Evolutionary conservation across 352 stramenopile genomes (phyloP).

Genomic region (Pythium chondricola): DNA sequence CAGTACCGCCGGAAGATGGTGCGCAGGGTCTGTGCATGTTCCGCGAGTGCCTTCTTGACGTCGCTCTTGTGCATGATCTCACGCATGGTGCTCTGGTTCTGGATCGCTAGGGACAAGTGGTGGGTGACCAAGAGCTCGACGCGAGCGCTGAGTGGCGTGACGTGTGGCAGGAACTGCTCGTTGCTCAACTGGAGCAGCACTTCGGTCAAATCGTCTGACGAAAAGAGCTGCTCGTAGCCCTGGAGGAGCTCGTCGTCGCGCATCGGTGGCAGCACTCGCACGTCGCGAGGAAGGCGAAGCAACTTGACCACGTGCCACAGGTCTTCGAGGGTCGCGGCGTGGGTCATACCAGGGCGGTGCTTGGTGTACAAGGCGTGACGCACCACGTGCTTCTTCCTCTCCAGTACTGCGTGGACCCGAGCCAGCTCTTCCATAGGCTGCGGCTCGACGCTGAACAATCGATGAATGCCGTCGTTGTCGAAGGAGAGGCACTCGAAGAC

Average conservation of each 20-base stretch:
- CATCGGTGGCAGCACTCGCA: constrained; percentile 48
- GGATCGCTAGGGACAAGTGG: constrained; percentile 40
- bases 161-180: constrained; percentile 61
- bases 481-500: constrained; percentile 58
- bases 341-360: constrained; percentile 25
- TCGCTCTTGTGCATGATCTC: constrained; percentile 45
- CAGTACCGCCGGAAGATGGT: constrained; percentile 74
- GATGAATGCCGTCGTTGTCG: constrained; percentile 42
- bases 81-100: constrained; percentile 52
- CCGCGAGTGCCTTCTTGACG: constrained; percentile 45
- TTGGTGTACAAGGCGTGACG: constrained; percentile 47
- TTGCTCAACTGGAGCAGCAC: constrained; percentile 67
- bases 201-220: constrained; percentile 51
- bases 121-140: constrained; percentile 53
- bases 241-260: constrained; percentile 44
- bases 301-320: constrained; percentile 69
- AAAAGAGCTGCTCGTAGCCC: constrained; percentile 50
- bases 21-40: constrained; percentile 48
- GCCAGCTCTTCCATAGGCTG: constrained; percentile 38
- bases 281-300: constrained; percentile 42
- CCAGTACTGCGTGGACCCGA: constrained; percentile 33
- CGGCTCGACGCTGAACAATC: constrained; percentile 55
- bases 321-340: constrained; percentile 56
- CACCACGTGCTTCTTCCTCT: constrained; percentile 48
- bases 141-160: constrained; percentile 42